Evolutionary conservation across 225 moss, liverwort and hornwort genomes (phyloP), one percentile per base, ranked within the genome.

Genomic region (Polytrichum formosum): DNA sequence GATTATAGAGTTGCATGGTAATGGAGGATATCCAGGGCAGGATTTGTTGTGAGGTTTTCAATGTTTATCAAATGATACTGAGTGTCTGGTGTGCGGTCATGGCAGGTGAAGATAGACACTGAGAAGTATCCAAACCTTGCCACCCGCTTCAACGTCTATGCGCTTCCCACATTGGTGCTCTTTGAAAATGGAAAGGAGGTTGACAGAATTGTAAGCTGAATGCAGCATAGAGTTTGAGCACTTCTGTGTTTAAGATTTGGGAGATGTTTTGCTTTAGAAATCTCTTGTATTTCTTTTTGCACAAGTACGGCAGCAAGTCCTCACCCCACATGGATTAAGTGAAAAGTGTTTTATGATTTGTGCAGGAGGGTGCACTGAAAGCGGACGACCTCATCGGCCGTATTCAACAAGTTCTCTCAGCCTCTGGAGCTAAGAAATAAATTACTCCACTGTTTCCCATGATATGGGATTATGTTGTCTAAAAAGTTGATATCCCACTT

Each of bases 21-120:
- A 26, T 63, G 13, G 63, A 5, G 21, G 26, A 22, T 10, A 63
- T 13, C 0, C 2, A 18, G 6, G 56, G 22, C 22, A 26, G 23
- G 35, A 37, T 79, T 61, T 29, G n/a, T 70, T 3, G 5, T 58
- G 61, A 73, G 31, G 59, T 20, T 18, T n/a, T 70, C 55, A 18
- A 66, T 65, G 54, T 64, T 23, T 59, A 73, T 33, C 62, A 26
- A 26, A 26, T 60, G 22, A 29, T 30, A 61, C 56, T 73, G 26
- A 64, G 18, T 65, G 61, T 17, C 37, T 26, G 64, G 78, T 68
- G 46, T 46, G 46, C 59, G 28, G 70, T 31, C 55, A 61, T 73
- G 71, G 72, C 85, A 98, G 98, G 92, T 98, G 25, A 98, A 98
- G 77, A 85, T 98, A 68, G 91, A 98, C 81, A 98, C 98, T 18